Base-by-base conservation (phyloP, 805 yeast genomes). In the Barnettozyma sp. region DNA sequence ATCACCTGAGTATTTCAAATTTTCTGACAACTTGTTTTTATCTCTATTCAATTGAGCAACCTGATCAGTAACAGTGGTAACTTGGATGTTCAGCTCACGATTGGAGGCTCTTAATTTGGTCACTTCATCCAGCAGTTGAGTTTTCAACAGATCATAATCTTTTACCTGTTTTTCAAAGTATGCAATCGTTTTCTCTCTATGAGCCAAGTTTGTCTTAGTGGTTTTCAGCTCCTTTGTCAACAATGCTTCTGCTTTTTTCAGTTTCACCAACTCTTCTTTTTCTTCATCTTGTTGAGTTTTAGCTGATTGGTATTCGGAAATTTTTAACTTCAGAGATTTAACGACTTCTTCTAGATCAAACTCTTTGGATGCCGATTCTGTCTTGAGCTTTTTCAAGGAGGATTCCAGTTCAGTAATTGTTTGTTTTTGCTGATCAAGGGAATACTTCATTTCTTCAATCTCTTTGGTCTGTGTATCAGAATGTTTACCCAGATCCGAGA, bases 111-210 rank as follows among this genome's bases (percentile, higher is more conserved):
- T 54, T 20, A 41, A 33, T 33, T 45, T 50, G 25, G 45, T 46
- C 30, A 45, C 31, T 20, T 52, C 55, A 16, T 50, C 54, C 17
- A 44, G 30, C 8, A 50, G 23, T 29, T 46, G 49, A 12, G 46
- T 38, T 30, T 55, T 58, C 41, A 41, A 39, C 36, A 26, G 46
- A 48, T 43, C 54, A 41, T 55, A 60, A 13, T 62, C 67, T 40
- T 60, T 63, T 5, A 65, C 59, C 42, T 64, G 68, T 32, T 64
- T 60, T 37, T 63, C 69, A 26, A 65, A 45, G 40, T 62, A 62
- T 4, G 38, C 44, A 10, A 63, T 56, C 1, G 65, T 61, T 37
- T 63, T 63, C 22, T 63, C 68, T 41, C 60, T 57, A 34, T 59
- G 64, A 3, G 24, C 21, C 6, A 62, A 21, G 9, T 46, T 47